Conservation (phyloP, 768 basidiomycete genomes). For the Auricularia cornea region DNA sequence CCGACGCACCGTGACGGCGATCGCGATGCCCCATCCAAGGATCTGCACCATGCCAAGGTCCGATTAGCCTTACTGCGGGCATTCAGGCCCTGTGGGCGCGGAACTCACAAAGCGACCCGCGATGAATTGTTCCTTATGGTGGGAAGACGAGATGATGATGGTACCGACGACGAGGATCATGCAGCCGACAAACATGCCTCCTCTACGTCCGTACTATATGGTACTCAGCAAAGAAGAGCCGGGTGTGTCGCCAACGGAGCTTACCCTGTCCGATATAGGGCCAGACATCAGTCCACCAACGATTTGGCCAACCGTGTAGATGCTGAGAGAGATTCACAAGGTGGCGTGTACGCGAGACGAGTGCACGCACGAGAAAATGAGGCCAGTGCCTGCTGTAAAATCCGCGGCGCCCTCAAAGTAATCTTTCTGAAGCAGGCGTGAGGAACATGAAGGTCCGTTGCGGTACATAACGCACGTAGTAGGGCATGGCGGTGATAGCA, state of each 20-base stretch:
- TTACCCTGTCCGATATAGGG: not conserved
- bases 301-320: not conserved
- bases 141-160: conserved; percentile 9
- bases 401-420: not conserved
- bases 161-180: conserved; percentile 11
- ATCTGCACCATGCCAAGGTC: not conserved
- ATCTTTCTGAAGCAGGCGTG: not conserved
- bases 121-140: conserved; percentile 11
- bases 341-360: not conserved
- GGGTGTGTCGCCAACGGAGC: not conserved
- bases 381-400: not conserved
- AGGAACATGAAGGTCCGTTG: not conserved
- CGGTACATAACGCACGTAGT: not conserved
- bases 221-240: not conserved
- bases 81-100: too few relatives aligned
- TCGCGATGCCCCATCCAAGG: conserved; percentile 13
- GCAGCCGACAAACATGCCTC: conserved; percentile 21
- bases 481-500: not conserved
- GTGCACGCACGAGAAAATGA: not conserved
- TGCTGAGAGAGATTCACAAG: not conserved
- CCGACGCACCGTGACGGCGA: conserved; percentile 13
- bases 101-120: conserved; percentile 14
- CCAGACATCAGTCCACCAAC: not conserved
- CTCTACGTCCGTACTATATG: conserved; percentile 13
- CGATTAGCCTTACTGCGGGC: too few relatives aligned